Evolutionary conservation across 116 monocot genomes (phyloP).

Genomic region (Posidonia oceanica): DNA sequence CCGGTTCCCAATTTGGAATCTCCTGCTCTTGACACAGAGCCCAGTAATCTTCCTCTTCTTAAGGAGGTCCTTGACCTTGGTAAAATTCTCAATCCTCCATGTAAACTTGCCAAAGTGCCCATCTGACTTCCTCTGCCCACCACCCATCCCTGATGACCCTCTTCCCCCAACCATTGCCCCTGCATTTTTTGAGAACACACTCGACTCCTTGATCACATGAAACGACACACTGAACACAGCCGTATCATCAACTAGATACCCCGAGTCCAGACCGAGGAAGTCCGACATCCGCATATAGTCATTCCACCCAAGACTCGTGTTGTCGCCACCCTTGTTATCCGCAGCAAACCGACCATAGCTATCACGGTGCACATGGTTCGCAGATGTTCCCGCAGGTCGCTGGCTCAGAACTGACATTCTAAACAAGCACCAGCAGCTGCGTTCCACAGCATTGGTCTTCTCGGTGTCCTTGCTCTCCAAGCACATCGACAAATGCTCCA

Average conservation of each 20-base stretch:
- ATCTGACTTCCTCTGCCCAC: conserved; percentile 60
- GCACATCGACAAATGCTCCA: conserved; percentile 78
- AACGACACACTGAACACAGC: conserved; percentile 77
- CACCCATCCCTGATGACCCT: conserved; percentile 10
- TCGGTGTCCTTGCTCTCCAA: conserved; percentile 91
- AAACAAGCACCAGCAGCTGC: conserved; percentile 96
- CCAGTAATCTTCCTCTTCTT: conserved; percentile 96
- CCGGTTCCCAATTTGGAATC: conserved; percentile 91
- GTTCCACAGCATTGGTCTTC: conserved; percentile 33
- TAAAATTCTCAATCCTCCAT: conserved; percentile 97
- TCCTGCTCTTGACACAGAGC: conserved; percentile 84
- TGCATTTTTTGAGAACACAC: conserved; percentile 52
- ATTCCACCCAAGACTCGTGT: conserved; percentile 95
- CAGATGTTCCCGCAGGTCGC: conserved; percentile 12
- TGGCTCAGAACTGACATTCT: conserved; percentile 83
- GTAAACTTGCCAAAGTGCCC: conserved; percentile 88
- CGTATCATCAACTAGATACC: conserved; percentile 61
- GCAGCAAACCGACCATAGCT: conserved; percentile 87
- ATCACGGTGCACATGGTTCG: conserved; percentile 60
- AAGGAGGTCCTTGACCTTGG: conserved; percentile 84
- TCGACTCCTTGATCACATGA: conserved; percentile 88
- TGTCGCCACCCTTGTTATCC: conserved; percentile 70
- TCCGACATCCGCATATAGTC: conserved; percentile 84
- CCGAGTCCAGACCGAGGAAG: conserved; percentile 39
- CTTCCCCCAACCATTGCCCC: conserved; percentile 24